These are phyloP conservation scores for Ophiocordyceps camponoti-saundersi DNA, from an alignment of 2,329 filamentous ascomycete genomes.

Conservation along the genomic window DNA sequence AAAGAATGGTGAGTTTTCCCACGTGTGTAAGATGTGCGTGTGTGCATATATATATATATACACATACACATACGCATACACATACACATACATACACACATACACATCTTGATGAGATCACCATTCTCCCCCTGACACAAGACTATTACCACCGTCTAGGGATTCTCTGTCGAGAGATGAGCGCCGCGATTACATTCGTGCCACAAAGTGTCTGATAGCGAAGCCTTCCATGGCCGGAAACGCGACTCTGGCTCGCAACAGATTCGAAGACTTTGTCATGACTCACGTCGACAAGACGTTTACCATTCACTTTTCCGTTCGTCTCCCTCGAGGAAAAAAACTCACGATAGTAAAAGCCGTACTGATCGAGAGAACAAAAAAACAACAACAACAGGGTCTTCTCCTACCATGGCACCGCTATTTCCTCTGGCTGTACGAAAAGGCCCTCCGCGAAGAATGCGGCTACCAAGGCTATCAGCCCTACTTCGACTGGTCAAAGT, in stretches of 20 bases:
- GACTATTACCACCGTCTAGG: too few species aligned
- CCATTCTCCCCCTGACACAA: too few species aligned
- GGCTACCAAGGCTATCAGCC: constrained; percentile 15
- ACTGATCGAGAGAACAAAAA: too few species aligned
- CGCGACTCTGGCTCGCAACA: neutral
- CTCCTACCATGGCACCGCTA: constrained; percentile 21
- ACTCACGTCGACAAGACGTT: constrained; percentile 21
- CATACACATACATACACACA: too few species aligned
- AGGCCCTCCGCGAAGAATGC: constrained; percentile 11
- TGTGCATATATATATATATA: too few species aligned
- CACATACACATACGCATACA: too few species aligned
- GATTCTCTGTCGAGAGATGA: constrained; percentile 14
- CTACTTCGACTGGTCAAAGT: constrained; percentile 33
- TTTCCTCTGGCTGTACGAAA: constrained; percentile 7
- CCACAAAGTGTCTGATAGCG: constrained; percentile 20
- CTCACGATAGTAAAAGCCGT: too few species aligned
- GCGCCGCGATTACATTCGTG: constrained; percentile 21
- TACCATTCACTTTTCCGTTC: constrained; percentile 12
- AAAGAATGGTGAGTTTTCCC: neutral
- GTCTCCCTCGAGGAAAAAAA: too few species aligned
- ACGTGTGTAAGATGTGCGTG: too few species aligned
- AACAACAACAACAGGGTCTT: neutral
- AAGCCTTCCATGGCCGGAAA: neutral
- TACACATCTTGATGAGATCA: too few species aligned
- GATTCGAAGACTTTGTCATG: constrained; percentile 22